Evolutionary conservation across 306 rosid genomes (phyloP).

Genomic region (Acacia acuminata): DNA sequence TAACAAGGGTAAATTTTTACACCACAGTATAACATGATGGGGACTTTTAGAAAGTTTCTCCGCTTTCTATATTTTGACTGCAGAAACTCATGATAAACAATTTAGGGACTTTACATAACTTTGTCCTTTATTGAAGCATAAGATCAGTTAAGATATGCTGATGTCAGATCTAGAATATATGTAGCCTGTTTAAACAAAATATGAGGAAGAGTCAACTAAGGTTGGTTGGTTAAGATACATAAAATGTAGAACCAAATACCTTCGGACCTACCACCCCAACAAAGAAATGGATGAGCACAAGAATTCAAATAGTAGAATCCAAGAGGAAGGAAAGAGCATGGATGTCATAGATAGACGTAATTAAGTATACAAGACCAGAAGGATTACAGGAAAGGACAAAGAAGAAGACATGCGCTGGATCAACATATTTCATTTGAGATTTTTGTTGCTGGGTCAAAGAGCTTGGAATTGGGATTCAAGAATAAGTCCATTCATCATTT

Average conservation of each 20-base stretch:
- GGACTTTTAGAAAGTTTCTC: not conserved
- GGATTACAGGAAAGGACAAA: constrained; percentile 15
- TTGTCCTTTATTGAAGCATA: not conserved
- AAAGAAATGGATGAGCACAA: constrained; percentile 14
- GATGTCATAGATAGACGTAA: not conserved
- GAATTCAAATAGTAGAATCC: constrained; percentile 10
- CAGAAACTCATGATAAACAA: not conserved
- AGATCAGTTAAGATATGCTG: not conserved
- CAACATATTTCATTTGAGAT: constrained; percentile 8
- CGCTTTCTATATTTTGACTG: not conserved
- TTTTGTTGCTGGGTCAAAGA: not conserved
- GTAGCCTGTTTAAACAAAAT: constrained; percentile 6
- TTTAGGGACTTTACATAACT: not conserved
- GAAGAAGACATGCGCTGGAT: not conserved
- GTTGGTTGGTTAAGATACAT: constrained; percentile 7
- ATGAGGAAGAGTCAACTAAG: not conserved
- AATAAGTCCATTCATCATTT: not conserved
- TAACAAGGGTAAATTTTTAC: not conserved
- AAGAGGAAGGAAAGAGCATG: not conserved
- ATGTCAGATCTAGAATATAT: not conserved
- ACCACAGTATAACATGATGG: not conserved
- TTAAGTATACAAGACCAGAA: not conserved
- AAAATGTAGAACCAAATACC: constrained; percentile 1
- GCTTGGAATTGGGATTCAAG: not conserved
- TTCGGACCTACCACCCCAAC: constrained; percentile 4